Conservation (phyloP, 805 yeast species). For the Clavispora carvajalis region DNA sequence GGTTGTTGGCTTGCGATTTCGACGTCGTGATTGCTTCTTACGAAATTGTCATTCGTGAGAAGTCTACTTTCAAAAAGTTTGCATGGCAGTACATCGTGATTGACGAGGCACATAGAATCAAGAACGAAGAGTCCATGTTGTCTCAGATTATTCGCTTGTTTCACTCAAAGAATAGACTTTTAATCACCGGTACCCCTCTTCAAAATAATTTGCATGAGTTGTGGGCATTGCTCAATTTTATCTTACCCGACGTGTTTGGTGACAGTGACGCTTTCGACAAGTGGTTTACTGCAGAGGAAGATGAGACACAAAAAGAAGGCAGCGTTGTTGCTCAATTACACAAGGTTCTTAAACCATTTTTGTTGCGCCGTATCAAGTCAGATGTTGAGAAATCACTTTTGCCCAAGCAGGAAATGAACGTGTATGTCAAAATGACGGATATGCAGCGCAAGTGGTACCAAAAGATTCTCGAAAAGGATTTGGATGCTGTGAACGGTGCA, state of each 20-base stretch:
- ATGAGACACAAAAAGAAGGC: constrained; percentile 26
- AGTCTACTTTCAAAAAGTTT: constrained; percentile 58
- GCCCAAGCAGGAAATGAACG: constrained; percentile 70
- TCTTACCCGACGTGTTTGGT: constrained; percentile 73
- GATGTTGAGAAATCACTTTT: constrained; percentile 77
- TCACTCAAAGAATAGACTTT: constrained; percentile 61
- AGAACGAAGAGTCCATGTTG: constrained; percentile 67
- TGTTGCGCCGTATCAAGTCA: constrained; percentile 68
- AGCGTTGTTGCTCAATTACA: constrained; percentile 63
- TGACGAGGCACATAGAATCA: constrained; percentile 81
- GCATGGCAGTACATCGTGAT: constrained; percentile 73
- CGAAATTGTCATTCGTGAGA: constrained; percentile 74
- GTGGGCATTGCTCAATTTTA: constrained; percentile 75
- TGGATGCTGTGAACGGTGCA: constrained; percentile 83
- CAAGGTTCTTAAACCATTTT: constrained; percentile 69
- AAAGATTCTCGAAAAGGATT: constrained; percentile 69
- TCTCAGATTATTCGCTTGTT: constrained; percentile 73
- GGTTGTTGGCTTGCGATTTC: constrained; percentile 54
- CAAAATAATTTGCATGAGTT: constrained; percentile 76
- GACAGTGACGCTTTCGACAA: constrained; percentile 69
- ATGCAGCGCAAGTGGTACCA: constrained; percentile 80
- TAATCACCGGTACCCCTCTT: constrained; percentile 79
- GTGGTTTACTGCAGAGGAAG: constrained; percentile 54
- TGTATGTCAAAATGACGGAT: constrained; percentile 70
- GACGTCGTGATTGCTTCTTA: constrained; percentile 70